Percentiles rank a stretch among this genome's conserved stretches.
phyloP scores from a whole-genome alignment of 2,329 filamentous ascomycete genomes.

The Aspergillus quadricinctus region DNA sequence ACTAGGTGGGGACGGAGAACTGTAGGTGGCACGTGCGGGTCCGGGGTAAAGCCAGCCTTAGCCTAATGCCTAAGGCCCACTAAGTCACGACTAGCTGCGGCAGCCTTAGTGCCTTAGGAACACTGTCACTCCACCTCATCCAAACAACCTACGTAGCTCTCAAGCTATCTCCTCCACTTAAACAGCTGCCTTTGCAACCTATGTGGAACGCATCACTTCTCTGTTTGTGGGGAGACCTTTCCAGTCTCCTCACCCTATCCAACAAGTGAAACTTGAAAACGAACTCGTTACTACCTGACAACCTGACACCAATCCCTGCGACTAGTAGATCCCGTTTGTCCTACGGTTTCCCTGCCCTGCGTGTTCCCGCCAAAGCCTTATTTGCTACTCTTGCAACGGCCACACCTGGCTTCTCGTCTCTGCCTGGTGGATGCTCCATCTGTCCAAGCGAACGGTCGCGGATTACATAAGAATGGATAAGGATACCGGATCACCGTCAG shows the following conservation, averaged over 20 bases:
- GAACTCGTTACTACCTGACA: slow-evolving; percentile 16
- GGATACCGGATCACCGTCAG: slow-evolving; percentile 22
- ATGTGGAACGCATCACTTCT: neutral
- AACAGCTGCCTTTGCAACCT: neutral
- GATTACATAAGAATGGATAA: slow-evolving; percentile 12
- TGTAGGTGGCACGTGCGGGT: no score
- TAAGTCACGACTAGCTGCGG: neutral
- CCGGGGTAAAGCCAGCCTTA: neutral
- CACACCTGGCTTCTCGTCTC: neutral
- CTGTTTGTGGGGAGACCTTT: neutral
- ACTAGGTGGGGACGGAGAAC: no score
- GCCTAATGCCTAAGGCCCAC: neutral
- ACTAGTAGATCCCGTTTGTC: neutral
- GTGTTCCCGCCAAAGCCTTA: neutral
- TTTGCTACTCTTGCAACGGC: neutral
- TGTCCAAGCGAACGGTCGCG: neutral
- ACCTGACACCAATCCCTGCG: neutral
- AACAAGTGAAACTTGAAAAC: slow-evolving; percentile 19
- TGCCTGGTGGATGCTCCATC: neutral
- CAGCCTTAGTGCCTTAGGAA: neutral
- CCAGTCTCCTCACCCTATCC: neutral
- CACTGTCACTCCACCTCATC: neutral
- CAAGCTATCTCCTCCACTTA: neutral
- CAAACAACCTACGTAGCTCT: neutral
- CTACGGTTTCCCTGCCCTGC: neutral